Percentiles rank a stretch among this genome's conserved stretches.
Conservation (phyloP, 208 protist species). For the Sergeia podlipaevii region DNA sequence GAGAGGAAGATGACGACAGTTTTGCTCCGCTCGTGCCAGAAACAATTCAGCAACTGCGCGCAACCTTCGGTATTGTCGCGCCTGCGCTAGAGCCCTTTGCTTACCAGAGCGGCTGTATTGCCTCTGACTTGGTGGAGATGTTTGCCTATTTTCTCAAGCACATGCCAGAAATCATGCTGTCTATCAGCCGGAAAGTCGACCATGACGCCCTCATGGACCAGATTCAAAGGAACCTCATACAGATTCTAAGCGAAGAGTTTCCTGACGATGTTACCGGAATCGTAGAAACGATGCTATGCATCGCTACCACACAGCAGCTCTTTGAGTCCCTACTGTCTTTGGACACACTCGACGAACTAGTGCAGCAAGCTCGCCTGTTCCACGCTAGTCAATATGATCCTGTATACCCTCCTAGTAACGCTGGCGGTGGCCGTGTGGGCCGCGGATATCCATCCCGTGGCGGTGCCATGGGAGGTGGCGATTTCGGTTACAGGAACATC, state of each 20-base stretch:
- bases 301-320: conserved; percentile 20
- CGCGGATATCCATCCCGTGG: too few species aligned
- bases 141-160: conserved; percentile 34
- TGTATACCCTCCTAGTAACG: too few species aligned
- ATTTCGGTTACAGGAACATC: too few species aligned
- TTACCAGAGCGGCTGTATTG: conserved; percentile 49
- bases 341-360: conserved; percentile 28
- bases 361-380: conserved; percentile 31
- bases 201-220: conserved; percentile 23
- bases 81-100: conserved; percentile 47
- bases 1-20: conserved; percentile 2
- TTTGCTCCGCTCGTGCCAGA: conserved; percentile 19
- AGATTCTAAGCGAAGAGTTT: conserved; percentile 28
- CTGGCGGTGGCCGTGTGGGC: conserved; percentile 5
- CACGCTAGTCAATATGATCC: too few species aligned
- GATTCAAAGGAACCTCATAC: conserved; percentile 33
- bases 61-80: conserved; percentile 57
- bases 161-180: conserved; percentile 18
- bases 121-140: conserved; percentile 41
- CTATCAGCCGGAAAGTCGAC: conserved; percentile 18
- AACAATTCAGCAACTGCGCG: conserved; percentile 45
- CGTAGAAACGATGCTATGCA: conserved; percentile 28
- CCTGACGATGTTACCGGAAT: conserved; percentile 25
- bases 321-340: conserved; percentile 48
- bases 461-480: too few species aligned